Evolutionary conservation across 1,284 basidiomycete genomes (phyloP), one percentile per base, ranked within the genome.

Genomic region (Phenoliferia sp.): DNA sequence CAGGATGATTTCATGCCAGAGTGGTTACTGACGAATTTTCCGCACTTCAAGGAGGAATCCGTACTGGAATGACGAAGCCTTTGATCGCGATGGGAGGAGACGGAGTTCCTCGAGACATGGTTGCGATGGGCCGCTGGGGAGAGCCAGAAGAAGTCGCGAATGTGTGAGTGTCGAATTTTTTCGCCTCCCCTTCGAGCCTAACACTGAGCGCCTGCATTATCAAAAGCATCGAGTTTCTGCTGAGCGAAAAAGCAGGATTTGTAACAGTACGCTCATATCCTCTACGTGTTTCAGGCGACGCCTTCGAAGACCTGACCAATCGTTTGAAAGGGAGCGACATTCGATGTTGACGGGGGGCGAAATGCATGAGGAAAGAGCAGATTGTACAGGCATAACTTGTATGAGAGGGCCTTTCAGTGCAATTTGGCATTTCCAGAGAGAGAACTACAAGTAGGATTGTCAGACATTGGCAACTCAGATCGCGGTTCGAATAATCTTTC

Each of bases 131-230:
- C 19, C 57, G 57, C n/a, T 59, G 57, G 57, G 57, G 57, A 12
- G 29, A 59, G 5, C 57, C 57, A 3, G 57, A 59, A 19, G 57
- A 59, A 36, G 57, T 59, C 34, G 57, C 33, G n/a, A 59, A 59
- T 36, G 34, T 59, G 57, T 52, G 19, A 7, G 48, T 12, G 39
- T 44, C n/a, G n/a, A n/a, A n/a, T 12, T 44, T 44, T 44, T 44
- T 12, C 39, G 39, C 12, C 39, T 12, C 22, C 39, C 12, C 39
- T 19, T 52, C 48, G 48, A 22, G 19, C 22, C 48, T 52, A 26
- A 52, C 39, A 22, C 39, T 44, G 39, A 44, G 22, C 5, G 22
- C 48, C 9, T 22, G 5, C 48, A 26, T 26, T 6, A 9, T 19
- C n/a, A n/a, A 6, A 19, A 52, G 48, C 22, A 59, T 59, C 34